A percentile compares a stretch with the other conserved stretches of the same genome.
phyloP scores from a whole-genome alignment of 805 yeast species.

The Saturnispora sanitii region DNA sequence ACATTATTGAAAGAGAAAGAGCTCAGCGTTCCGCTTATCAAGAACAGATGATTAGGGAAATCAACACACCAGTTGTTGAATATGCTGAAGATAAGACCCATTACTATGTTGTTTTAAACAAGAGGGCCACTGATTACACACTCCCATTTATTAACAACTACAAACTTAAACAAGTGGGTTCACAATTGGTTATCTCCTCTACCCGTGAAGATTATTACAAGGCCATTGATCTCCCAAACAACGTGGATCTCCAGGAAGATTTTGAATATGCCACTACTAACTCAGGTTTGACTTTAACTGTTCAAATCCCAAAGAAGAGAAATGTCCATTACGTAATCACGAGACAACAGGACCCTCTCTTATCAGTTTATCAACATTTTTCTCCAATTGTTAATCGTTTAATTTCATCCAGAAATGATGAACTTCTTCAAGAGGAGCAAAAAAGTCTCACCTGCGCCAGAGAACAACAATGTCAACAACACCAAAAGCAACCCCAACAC shows the following conservation, averaged over 20 bases:
- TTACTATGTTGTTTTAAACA: conserved; percentile 20
- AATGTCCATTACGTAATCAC: conserved; percentile 6
- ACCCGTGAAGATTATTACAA: conserved; percentile 16
- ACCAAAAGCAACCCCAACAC: conserved; percentile 3
- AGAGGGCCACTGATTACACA: conserved; percentile 6
- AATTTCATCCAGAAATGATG: too few species aligned
- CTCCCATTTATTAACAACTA: conserved; percentile 12
- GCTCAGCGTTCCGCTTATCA: conserved; percentile 10
- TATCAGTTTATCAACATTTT: too few species aligned
- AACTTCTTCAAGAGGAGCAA: too few species aligned
- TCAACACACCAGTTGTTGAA: conserved; percentile 10
- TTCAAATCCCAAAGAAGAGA: conserved; percentile 14
- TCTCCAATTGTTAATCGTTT: too few species aligned
- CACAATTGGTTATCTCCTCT: conserved; percentile 17
- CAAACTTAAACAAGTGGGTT: conserved; percentile 15
- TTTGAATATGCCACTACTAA: conserved; percentile 14
- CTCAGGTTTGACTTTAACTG: conserved; percentile 17
- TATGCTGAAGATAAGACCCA: conserved; percentile 15
- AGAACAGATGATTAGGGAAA: conserved; percentile 4
- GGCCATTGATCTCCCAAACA: conserved; percentile 18
- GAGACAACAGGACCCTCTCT: neutral
- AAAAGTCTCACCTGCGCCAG: too few species aligned
- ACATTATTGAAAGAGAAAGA: neutral
- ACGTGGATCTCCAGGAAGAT: conserved; percentile 15
- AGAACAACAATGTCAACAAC: neutral